Percentiles rank a stretch among this genome's conserved stretches.
Conservation (phyloP, 768 basidiomycete species). For the Collybiopsis luxurians region DNA sequence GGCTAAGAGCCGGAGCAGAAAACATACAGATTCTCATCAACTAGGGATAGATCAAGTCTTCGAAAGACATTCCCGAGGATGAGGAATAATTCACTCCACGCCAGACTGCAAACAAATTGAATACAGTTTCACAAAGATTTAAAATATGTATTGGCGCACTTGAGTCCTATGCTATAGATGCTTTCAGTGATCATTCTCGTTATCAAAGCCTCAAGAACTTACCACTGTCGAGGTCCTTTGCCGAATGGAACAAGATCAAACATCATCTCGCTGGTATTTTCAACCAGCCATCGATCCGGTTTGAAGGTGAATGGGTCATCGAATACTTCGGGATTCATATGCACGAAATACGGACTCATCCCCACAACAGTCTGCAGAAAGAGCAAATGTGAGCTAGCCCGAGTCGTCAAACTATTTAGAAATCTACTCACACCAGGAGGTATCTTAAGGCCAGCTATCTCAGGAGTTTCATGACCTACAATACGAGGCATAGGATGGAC, state of each 20-base stretch:
- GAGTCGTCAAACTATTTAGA: neutral
- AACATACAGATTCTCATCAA: constrained; percentile 13
- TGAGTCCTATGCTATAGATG: too few relatives aligned
- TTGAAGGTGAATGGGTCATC: constrained; percentile 33
- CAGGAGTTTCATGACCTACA: too few relatives aligned
- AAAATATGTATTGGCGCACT: too few relatives aligned
- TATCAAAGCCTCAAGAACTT: neutral
- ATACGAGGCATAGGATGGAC: too few relatives aligned
- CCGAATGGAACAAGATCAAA: constrained; percentile 36
- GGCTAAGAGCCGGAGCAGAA: neutral
- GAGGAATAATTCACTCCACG: too few relatives aligned
- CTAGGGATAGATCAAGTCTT: too few relatives aligned
- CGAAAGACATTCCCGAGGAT: too few relatives aligned
- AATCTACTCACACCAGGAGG: constrained; percentile 31
- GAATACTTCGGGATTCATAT: constrained; percentile 33
- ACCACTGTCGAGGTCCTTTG: neutral
- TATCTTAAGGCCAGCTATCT: too few relatives aligned
- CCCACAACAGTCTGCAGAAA: too few relatives aligned
- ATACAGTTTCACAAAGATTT: neutral
- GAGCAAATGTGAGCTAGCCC: neutral
- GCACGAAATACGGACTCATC: constrained; percentile 28
- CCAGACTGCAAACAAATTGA: too few relatives aligned
- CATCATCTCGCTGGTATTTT: too few relatives aligned
- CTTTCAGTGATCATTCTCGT: too few relatives aligned
- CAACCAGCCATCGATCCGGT: constrained; percentile 39